These are phyloP conservation scores for Chimonanthus praecox DNA, from an alignment of 164 flowering plant genomes.

Conservation along the genomic window DNA sequence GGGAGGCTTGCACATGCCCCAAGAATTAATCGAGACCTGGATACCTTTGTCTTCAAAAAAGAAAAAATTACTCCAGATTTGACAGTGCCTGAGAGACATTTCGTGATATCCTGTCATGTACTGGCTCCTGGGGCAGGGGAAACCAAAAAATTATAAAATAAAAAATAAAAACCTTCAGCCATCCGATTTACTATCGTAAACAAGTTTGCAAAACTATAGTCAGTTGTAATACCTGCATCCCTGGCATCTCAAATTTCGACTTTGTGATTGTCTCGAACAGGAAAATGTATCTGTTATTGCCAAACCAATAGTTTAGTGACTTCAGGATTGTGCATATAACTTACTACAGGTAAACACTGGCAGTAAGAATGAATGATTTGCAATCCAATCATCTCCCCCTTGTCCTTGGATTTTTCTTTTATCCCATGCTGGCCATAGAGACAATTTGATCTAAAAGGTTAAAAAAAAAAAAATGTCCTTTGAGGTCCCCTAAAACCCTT, in stretches of 20 bases:
- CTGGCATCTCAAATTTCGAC: constrained; percentile 60
- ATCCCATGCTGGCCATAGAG: neutral
- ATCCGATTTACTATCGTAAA: neutral
- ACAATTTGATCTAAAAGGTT: neutral
- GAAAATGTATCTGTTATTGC: constrained; percentile 64
- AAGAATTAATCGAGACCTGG: too few relatives aligned
- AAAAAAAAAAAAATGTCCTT: too few relatives aligned
- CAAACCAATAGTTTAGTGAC: neutral
- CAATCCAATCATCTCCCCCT: neutral
- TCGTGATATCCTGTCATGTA: constrained; percentile 70
- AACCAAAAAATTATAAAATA: neutral
- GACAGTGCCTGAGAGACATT: constrained; percentile 58
- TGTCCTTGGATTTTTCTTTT: neutral
- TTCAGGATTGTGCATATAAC: neutral
- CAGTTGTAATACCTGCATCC: constrained; percentile 35
- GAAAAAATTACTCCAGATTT: neutral
- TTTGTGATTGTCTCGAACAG: constrained; percentile 84
- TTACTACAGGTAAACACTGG: neutral
- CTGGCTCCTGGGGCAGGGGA: constrained; percentile 54
- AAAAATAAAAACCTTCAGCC: neutral
- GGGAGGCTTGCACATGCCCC: too few relatives aligned
- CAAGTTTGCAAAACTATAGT: neutral
- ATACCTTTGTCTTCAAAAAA: too few relatives aligned
- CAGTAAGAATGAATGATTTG: neutral
- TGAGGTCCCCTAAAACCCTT: neutral